These are phyloP conservation scores for Yarrowia galli DNA, from an alignment of 1,139 yeast genomes.

Conservation along the genomic window DNA sequence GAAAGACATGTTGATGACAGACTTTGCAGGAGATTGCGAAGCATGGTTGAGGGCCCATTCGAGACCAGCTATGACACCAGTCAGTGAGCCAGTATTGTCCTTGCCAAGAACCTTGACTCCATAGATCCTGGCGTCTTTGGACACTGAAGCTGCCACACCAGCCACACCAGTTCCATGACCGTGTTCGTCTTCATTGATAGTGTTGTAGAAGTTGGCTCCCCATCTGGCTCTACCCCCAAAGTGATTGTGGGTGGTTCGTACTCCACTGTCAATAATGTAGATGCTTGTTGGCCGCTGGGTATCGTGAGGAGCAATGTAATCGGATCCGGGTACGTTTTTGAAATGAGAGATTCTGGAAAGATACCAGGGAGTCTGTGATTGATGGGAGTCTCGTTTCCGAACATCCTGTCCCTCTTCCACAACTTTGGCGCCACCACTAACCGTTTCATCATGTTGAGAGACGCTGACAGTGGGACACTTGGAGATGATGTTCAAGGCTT, in stretches of 20 bases:
- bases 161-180: constrained; percentile 20
- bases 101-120: constrained; percentile 14
- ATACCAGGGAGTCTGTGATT: neutral
- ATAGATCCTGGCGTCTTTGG: neutral
- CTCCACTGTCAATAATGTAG: constrained; percentile 12
- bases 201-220: constrained; percentile 6
- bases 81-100: constrained; percentile 5
- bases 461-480: neutral
- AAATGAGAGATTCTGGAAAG: constrained; percentile 7
- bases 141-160: neutral
- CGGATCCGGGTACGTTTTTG: neutral
- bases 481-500: neutral
- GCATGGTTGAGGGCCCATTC: constrained; percentile 21
- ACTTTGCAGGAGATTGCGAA: neutral
- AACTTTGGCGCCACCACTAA: neutral
- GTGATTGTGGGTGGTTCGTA: neutral
- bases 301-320: neutral
- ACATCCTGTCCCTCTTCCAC: neutral
- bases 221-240: neutral
- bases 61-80: neutral
- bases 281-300: neutral
- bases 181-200: neutral
- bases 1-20: constrained; percentile 16
- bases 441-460: neutral
- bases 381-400: neutral